phyloP scores from a whole-genome alignment of 2,329 filamentous ascomycete genomes.

The Biscogniauxia sp. region DNA sequence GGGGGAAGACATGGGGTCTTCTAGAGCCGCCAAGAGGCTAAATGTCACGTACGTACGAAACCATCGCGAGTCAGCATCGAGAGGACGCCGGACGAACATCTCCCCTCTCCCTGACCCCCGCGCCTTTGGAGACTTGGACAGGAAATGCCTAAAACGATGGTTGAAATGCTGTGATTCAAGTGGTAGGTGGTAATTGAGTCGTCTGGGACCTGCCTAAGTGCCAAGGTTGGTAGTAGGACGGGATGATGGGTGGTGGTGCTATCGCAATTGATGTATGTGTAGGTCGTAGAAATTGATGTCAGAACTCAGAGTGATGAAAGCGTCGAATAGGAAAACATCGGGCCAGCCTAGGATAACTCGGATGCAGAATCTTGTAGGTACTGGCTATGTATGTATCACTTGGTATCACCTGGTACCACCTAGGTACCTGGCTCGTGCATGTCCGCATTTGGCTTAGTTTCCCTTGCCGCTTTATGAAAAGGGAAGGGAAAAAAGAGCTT shows the following conservation, averaged over 20 bases:
- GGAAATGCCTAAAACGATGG: background rate
- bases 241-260: background rate
- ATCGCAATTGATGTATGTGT: background rate
- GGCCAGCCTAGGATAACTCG: background rate
- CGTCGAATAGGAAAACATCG: constrained; percentile 12
- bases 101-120: constrained; percentile 1
- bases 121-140: background rate
- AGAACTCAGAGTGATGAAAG: constrained; percentile 12
- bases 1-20: constrained; percentile 7
- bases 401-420: background rate
- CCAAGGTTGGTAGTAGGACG: constrained; percentile 1
- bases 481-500: background rate
- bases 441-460: background rate
- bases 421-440: background rate
- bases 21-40: constrained; percentile 26
- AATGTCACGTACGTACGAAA: constrained; percentile 15
- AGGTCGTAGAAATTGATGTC: constrained; percentile 7
- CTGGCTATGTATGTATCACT: too few species aligned
- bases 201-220: background rate
- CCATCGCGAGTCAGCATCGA: background rate
- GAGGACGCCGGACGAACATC: constrained; percentile 7
- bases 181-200: background rate
- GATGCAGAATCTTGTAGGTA: background rate
- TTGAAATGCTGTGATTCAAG: background rate
- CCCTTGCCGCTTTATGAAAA: background rate